Evolutionary conservation across 306 rosid genomes (phyloP).

Genomic region (Vigna mungo): DNA sequence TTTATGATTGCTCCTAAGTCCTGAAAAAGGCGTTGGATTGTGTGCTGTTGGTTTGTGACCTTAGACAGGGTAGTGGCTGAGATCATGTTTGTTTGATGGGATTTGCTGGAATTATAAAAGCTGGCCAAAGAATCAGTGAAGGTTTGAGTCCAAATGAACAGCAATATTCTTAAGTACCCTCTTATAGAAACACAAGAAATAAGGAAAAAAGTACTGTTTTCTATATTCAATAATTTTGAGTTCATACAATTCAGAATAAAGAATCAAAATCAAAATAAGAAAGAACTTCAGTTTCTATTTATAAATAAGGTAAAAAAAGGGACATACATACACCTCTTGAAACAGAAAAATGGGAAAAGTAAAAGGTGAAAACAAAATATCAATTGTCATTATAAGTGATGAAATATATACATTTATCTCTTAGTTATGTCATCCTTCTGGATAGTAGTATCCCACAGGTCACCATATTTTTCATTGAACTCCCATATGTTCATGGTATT

Average conservation of each 20-base stretch:
- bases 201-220: too few species aligned
- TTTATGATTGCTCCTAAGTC: too few species aligned
- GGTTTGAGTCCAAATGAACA: background rate
- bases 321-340: conserved; percentile 16
- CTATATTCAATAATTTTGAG: too few species aligned
- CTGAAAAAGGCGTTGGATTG: background rate
- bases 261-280: too few species aligned
- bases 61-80: background rate
- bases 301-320: conserved; percentile 1
- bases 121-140: background rate
- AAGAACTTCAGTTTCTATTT: background rate
- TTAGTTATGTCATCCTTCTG: conserved; percentile 61
- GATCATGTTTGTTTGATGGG: background rate
- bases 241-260: too few species aligned
- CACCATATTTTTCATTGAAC: conserved; percentile 91
- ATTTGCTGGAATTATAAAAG: conserved; percentile 5
- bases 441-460: conserved; percentile 93
- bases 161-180: too few species aligned
- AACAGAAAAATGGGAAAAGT: background rate
- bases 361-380: background rate
- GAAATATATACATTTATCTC: conserved; percentile 49
- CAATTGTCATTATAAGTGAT: too few species aligned
- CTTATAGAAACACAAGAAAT: too few species aligned
- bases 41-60: background rate
- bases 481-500: conserved; percentile 94